Percentiles rank a stretch among this genome's conserved stretches.
Conservation (phyloP, 1,284 basidiomycete genomes). For the Chalciporus piperatoides region DNA sequence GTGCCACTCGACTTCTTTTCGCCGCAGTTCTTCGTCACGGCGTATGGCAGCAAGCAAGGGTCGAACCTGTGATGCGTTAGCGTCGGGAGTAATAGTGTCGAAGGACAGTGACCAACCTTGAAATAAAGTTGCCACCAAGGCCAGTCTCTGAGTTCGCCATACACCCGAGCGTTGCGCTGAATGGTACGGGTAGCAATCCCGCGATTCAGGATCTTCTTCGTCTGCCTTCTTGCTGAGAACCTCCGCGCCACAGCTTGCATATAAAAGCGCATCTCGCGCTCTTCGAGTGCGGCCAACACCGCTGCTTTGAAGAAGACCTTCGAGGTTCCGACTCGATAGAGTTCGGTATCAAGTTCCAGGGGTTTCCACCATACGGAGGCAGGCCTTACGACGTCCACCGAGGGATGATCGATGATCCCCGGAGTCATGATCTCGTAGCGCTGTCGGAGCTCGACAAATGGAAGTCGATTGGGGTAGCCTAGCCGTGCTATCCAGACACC, state of each 20-base stretch:
- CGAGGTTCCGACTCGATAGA: constrained; percentile 91
- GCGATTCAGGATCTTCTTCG: constrained; percentile 94
- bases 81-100: not conserved
- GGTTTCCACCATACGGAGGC: constrained; percentile 88
- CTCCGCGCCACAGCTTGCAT: constrained; percentile 87
- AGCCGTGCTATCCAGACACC: constrained; percentile 97
- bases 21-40: constrained; percentile 87
- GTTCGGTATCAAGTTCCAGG: constrained; percentile 81
- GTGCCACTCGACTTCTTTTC: constrained; percentile 84
- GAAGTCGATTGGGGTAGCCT: constrained; percentile 95
- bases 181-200: constrained; percentile 90
- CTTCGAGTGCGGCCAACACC: constrained; percentile 96
- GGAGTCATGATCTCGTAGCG: constrained; percentile 96
- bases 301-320: constrained; percentile 99
- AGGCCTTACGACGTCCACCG: constrained; percentile 96
- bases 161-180: constrained; percentile 91
- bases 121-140: constrained; percentile 99
- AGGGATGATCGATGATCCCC: constrained; percentile 84
- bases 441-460: constrained; percentile 96
- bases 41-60: constrained; percentile 91
- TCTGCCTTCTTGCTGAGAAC: constrained; percentile 85
- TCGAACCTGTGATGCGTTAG: constrained; percentile 57
- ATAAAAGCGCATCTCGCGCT: constrained; percentile 85
- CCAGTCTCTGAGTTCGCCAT: constrained; percentile 89
- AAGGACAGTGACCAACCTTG: constrained; percentile 48